Base-by-base conservation (phyloP, 768 basidiomycete genomes). In the Tulasnella sp. region DNA sequence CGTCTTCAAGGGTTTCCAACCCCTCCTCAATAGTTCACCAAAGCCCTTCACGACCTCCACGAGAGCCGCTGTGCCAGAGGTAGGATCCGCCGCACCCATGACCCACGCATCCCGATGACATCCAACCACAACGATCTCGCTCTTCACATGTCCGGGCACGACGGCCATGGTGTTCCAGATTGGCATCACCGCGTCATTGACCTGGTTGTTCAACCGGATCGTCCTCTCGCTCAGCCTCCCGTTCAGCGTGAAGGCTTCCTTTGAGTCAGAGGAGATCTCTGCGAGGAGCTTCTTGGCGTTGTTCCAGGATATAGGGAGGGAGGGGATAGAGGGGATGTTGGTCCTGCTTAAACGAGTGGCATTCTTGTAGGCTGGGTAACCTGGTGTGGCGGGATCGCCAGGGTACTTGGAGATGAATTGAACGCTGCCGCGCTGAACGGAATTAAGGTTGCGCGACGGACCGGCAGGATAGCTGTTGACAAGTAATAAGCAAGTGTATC, bases 61-160 rank as follows among this genome's bases (percentile, higher is more conserved):
- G 4, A 88, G 72, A 8, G 84, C 79, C 0, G 83, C 86, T 1
- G 87, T 89, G 0, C 92, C 92, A 42, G 86, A 88, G 2, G 76
- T 79, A 0, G 87, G 87, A 68, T 91, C 88, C 11, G 78, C 76
- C 1, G 85, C 87, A 21, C 92, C 92, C 65, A 91, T 72, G 11
- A 91, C 85, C 88, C 83, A 86, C 2, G 76, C 90, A 72, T 94
- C 92, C 43, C 92, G 80, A 68, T 96, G 92, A 63, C 86, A 85
- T 2, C 92, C 93, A 52, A 97, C 70, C 5, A 96, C 68, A 22
- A 97, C 82, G 2, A 92, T 81, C 69, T 96, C 93, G 66, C 92
- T 83, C 59, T 78, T 77, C 65, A 92, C 79, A 60, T 84, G 80
- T 2, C 90, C 92, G 5, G 89, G 91, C 60, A 93, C 85, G 27